These are phyloP conservation scores for Annona squamosa DNA, from an alignment of 164 flowering plant species.

Conservation along the genomic window DNA sequence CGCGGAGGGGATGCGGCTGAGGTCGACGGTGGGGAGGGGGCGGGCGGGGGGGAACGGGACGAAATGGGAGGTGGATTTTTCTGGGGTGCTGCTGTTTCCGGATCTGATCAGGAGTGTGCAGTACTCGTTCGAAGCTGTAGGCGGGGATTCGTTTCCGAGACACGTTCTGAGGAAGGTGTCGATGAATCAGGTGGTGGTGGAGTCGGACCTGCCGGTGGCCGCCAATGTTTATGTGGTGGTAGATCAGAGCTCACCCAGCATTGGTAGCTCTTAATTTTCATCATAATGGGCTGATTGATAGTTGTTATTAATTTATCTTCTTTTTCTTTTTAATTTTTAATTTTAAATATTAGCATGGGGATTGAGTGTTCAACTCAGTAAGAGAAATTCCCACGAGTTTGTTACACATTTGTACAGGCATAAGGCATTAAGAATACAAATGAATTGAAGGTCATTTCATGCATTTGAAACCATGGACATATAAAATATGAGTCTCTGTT, in stretches of 20 bases:
- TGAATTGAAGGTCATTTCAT: no score
- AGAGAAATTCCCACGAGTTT: no score
- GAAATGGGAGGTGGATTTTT: constrained; percentile 11
- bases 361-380: no score
- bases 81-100: constrained; percentile 12
- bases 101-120: constrained; percentile 10
- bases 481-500: no score
- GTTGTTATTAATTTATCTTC: no score
- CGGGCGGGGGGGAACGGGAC: constrained; percentile 2
- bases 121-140: constrained; percentile 5
- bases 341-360: no score
- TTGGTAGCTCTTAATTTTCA: not conserved
- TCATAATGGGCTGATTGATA: no score
- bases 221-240: constrained; percentile 54
- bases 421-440: no score
- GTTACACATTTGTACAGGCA: no score
- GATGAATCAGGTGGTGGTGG: constrained; percentile 52
- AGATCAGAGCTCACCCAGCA: constrained; percentile 38
- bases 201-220: constrained; percentile 39
- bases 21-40: constrained; percentile 13
- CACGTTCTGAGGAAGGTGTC: constrained; percentile 54
- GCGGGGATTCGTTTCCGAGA: constrained; percentile 32
- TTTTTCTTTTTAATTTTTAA: no score
- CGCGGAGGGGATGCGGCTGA: constrained; percentile 10
- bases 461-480: no score